Evolutionary conservation across 768 basidiomycete species (phyloP).

Genomic region (Scleroderma bovista): DNA sequence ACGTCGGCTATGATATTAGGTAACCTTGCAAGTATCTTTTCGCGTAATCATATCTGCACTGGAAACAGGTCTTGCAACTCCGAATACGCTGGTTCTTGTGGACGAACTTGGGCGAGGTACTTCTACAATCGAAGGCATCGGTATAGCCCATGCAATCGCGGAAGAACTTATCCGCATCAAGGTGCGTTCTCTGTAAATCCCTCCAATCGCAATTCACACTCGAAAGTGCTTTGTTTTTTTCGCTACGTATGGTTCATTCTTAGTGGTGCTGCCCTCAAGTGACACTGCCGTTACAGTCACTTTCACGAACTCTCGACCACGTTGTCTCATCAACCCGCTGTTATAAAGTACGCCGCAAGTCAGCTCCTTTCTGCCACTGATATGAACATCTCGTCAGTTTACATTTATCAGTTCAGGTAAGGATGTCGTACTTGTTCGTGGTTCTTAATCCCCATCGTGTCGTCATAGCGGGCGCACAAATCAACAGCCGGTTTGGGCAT

Average conservation of each 20-base stretch:
- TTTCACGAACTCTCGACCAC: slow-evolving; percentile 77
- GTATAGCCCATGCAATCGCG: slow-evolving; percentile 79
- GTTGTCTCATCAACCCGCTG: slow-evolving; percentile 69
- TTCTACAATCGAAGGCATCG: slow-evolving; percentile 73
- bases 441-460: background rate
- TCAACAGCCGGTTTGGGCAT: slow-evolving; percentile 59
- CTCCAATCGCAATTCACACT: background rate
- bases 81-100: slow-evolving; percentile 70
- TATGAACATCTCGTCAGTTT: slow-evolving; percentile 42
- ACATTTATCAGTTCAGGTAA: slow-evolving; percentile 76
- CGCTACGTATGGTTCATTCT: slow-evolving; percentile 56
- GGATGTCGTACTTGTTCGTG: background rate
- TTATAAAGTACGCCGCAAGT: slow-evolving; percentile 54
- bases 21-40: slow-evolving; percentile 15
- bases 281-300: slow-evolving; percentile 42
- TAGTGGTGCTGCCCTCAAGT: background rate
- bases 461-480: slow-evolving; percentile 46
- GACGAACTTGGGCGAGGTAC: slow-evolving; percentile 96
- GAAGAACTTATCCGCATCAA: slow-evolving; percentile 70
- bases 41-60: background rate
- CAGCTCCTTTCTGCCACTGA: background rate
- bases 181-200: slow-evolving; percentile 35
- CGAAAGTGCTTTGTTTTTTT: slow-evolving; percentile 82
- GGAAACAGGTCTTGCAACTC: slow-evolving; percentile 57
- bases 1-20: slow-evolving; percentile 89